Base-by-base conservation (phyloP, 805 yeast genomes). In the Sungouiozyma ichnusensis region DNA sequence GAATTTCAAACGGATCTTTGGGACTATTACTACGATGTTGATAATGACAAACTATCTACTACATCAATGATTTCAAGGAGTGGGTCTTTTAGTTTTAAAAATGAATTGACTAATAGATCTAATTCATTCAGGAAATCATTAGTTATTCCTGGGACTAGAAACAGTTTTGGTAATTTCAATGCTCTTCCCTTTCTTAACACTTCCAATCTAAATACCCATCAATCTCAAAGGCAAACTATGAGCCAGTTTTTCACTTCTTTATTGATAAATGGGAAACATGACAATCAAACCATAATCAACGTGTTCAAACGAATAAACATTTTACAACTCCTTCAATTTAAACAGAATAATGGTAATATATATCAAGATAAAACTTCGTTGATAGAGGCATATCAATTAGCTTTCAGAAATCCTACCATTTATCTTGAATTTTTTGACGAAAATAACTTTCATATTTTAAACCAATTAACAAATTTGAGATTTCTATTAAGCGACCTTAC, bases 1-100 rank as follows among this genome's bases (percentile, higher is more conserved):
- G 76, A 76, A 51, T 68, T 72, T 27, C 71, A 71, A 43, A 66
- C 64, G 27, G 67, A 66, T 36, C 53, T 73, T 16, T 81, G 83
- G 81, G 84, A 81, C 55, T 56, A 77, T 27, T 68, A 75, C 45
- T 73, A 77, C 43, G 79, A 81, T 55, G 51, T 81, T 46, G 87
- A 80, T 51, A 39, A 67, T 0, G 72, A 72, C 37, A 69, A 65
- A 41, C 51, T 77, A 4, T 47, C 42, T 7, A 52, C 45, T 7
- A 52, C 45, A 20, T 29, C 46, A 6, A 16, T 31, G 29, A 6
- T 24, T 20, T 16, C 34, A 18, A 33, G 32, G 3, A 37, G 33
- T 16, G 41, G 37, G 18, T 39, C 29, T 31, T 34, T 31, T 11
- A 33, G 36, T 1, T 19, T 46, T 6, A 42, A 43, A 44, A 47